Evolutionary conservation across 805 yeast species (phyloP).

Genomic region (Metschnikowia kofuensis): DNA sequence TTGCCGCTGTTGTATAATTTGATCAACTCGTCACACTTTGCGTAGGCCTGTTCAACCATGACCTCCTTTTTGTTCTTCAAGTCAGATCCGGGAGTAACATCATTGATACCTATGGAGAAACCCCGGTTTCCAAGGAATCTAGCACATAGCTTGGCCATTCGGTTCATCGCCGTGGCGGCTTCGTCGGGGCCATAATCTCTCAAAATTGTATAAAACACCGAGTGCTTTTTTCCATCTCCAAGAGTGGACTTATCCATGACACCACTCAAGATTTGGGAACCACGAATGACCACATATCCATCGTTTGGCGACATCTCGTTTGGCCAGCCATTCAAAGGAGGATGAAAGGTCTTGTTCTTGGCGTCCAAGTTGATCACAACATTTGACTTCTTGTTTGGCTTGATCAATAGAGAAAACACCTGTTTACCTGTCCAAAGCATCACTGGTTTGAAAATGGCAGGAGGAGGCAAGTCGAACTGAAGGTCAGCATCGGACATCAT

Average conservation of each 20-base stretch:
- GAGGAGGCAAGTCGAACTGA: constrained; percentile 94
- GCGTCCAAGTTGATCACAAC: constrained; percentile 92
- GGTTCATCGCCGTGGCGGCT: constrained; percentile 94
- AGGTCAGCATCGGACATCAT: constrained; percentile 94
- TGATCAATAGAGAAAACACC: constrained; percentile 81
- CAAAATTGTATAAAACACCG: constrained; percentile 90
- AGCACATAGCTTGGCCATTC: constrained; percentile 99
- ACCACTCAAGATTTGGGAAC: constrained; percentile 85
- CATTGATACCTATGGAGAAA: constrained; percentile 94
- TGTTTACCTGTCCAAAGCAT: constrained; percentile 98
- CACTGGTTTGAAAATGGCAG: constrained; percentile 86
- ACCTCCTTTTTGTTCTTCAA: constrained; percentile 76
- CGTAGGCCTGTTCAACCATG: constrained; percentile 87
- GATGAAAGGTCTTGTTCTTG: constrained; percentile 82
- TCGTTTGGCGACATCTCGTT: constrained; percentile 97
- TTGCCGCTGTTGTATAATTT: constrained; percentile 74
- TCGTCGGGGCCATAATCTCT: constrained; percentile 97
- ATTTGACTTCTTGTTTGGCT: constrained; percentile 71
- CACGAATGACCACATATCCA: constrained; percentile 87
- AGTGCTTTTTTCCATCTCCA: constrained; percentile 98
- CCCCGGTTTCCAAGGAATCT: constrained; percentile 93
- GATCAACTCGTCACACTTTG: constrained; percentile 88
- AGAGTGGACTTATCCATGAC: constrained; percentile 94
- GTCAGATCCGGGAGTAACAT: constrained; percentile 88
- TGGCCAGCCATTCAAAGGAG: constrained; percentile 71